Base-by-base conservation (phyloP, 2,329 filamentous ascomycete genomes). In the Fusarium bactridioides region DNA sequence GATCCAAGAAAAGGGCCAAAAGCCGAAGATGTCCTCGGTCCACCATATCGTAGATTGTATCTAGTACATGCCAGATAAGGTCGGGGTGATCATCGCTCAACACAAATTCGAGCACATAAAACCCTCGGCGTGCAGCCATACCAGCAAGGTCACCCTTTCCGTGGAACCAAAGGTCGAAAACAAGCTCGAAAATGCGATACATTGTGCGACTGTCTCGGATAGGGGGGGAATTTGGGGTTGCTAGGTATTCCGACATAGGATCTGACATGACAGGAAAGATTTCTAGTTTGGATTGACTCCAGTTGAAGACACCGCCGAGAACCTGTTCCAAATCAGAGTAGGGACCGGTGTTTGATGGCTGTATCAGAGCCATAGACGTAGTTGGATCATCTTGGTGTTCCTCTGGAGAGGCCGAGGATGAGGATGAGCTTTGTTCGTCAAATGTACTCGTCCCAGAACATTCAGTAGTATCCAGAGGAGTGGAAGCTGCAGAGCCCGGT, bases 191-290 rank as follows among this genome's bases (percentile, higher is more conserved):
- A 3, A 80, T 82, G 56, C 81, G 79, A 58, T 82, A 82, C 81
- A 82, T 82, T 51, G 81, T 82, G 37, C 81, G 81, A 55, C 81
- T 82, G 60, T 82, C 81, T 61, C 82, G 79, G 16, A 82, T 80
- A 29, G 79, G 81, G 15, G 80, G 80, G 15, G 76, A 77, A 35
- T 80, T 80, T 18, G 80, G 81, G 35, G 76, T 78, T 10, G 79
- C 80, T 12, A 82, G 73, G 48, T 82, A 82, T 40, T 71, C 74
- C 6, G 79, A 80, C 81, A 82, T 82, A 59, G 81, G 79, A 64
- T 82, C 81, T n/a, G 75, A 69, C 29, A 62, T 63, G 38, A 72
- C 56, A 44, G 67, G 54, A n/a, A 69, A 67, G 7, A 76, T 63
- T n/a, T 82, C 80, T 27, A 82, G 64, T 61, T 82, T 82, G 48